A percentile compares a stretch with the other conserved stretches of the same genome.
These are phyloP conservation scores for Myriosclerotinia duriaeana DNA, from an alignment of 2,329 filamentous ascomycete species.

Conservation along the genomic window DNA sequence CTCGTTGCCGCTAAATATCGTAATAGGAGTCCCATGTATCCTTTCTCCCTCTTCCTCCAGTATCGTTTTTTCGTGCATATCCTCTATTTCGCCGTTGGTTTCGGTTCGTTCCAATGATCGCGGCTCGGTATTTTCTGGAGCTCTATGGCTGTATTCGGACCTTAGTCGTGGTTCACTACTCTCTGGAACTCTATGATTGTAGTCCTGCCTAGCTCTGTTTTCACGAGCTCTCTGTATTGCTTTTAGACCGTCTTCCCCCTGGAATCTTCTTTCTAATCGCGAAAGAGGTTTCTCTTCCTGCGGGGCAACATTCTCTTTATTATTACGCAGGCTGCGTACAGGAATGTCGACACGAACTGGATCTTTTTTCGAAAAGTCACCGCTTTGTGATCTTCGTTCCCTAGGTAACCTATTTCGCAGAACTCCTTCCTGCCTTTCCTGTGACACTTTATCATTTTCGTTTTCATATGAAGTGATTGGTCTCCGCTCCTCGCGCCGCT, in stretches of 20 bases:
- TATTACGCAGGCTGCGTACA: not conserved
- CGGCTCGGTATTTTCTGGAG: not conserved
- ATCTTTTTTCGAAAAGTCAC: conserved; percentile 8
- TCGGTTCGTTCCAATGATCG: conserved; percentile 16
- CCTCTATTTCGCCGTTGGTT: conserved; percentile 20
- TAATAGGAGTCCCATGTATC: conserved; percentile 29
- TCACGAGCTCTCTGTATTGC: conserved; percentile 18
- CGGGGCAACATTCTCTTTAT: conserved; percentile 15
- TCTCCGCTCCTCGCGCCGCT: conserved; percentile 17
- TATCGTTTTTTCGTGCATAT: conserved; percentile 32
- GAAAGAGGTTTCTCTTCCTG: conserved; percentile 14
- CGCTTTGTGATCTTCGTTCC: conserved; percentile 21
- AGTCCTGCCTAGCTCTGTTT: conserved; percentile 14
- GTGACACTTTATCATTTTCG: conserved; percentile 12
- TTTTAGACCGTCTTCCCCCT: conserved; percentile 11
- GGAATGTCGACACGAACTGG: conserved; percentile 1
- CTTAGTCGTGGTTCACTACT: not conserved
- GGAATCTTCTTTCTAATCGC: conserved; percentile 26
- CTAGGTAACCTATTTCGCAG: not conserved
- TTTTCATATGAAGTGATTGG: conserved; percentile 16
- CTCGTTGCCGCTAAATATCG: conserved; percentile 27
- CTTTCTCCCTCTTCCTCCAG: conserved; percentile 33
- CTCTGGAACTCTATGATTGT: conserved; percentile 12
- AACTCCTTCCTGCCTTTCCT: conserved; percentile 15
- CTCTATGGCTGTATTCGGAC: not conserved